phyloP scores from a whole-genome alignment of 805 yeast species.

The Phaffomyces thermotolerans region DNA sequence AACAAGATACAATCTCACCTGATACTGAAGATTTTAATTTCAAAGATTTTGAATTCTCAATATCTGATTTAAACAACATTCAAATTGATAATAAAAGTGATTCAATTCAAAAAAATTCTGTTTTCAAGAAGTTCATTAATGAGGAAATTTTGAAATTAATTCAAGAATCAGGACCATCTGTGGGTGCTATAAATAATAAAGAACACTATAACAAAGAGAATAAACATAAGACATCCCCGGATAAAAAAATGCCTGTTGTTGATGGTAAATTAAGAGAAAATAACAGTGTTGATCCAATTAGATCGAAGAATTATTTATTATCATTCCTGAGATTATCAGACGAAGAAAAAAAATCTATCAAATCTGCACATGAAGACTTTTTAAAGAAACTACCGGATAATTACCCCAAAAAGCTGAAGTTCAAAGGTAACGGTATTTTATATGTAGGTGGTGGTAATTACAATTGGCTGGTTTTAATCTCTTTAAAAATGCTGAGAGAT shows the following conservation, averaged over 20 bases:
- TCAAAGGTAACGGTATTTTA: conserved; percentile 54
- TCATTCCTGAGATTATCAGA: conserved; percentile 13
- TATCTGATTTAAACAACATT: neutral
- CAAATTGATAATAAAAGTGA: conserved; percentile 7
- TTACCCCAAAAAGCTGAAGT: conserved; percentile 30
- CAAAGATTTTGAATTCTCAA: neutral
- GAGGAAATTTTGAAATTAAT: conserved; percentile 11
- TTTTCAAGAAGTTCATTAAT: conserved; percentile 16
- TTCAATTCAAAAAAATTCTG: conserved; percentile 6
- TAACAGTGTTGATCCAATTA: conserved; percentile 17
- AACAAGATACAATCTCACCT: neutral
- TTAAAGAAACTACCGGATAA: conserved; percentile 31
- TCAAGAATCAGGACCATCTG: conserved; percentile 12
- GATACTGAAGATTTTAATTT: neutral
- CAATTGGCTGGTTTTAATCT: conserved; percentile 53
- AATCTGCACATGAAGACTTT: conserved; percentile 16
- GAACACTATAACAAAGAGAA: conserved; percentile 19
- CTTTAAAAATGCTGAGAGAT: conserved; percentile 49
- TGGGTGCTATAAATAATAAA: conserved; percentile 16
- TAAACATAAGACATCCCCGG: conserved; percentile 8
- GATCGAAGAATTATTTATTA: conserved; percentile 19
- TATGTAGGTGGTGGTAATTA: conserved; percentile 72
- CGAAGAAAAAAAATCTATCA: conserved; percentile 12
- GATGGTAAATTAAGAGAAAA: conserved; percentile 22
- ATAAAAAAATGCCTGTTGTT: conserved; percentile 18